Conservation (phyloP, 2,329 filamentous ascomycete species). For the Curvularia hawaiiensis region DNA sequence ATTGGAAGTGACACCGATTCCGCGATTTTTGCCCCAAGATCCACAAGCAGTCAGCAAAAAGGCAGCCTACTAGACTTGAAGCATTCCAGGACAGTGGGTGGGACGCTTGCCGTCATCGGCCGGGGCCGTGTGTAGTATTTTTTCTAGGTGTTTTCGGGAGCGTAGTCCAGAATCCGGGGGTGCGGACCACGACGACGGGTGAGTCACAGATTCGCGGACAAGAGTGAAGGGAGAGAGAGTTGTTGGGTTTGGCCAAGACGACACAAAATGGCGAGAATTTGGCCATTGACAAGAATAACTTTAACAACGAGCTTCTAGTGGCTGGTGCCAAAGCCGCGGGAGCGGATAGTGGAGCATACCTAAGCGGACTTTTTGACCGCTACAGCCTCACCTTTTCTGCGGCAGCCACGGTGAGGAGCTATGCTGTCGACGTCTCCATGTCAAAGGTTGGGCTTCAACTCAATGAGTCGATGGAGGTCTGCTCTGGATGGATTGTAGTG, state of each 20-base stretch:
- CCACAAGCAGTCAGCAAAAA: constrained; percentile 20
- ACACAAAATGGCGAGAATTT: constrained; percentile 15
- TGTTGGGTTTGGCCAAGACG: constrained; percentile 28
- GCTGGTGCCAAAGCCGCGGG: constrained; percentile 25
- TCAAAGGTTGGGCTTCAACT: constrained; percentile 37
- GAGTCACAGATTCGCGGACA: constrained; percentile 20
- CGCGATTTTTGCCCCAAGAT: constrained; percentile 24
- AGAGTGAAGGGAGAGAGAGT: constrained; percentile 12
- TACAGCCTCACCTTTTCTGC: constrained; percentile 38
- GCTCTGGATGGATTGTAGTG: constrained; percentile 14
- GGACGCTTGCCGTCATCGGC: constrained; percentile 27
- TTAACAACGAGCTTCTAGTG: constrained; percentile 23
- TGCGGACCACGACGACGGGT: constrained; percentile 13
- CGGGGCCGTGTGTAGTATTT: constrained; percentile 10
- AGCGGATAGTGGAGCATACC: constrained; percentile 27
- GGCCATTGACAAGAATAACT: constrained; percentile 26
- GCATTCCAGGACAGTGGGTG: constrained; percentile 10
- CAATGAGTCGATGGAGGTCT: constrained; percentile 14
- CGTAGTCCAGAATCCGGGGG: constrained; percentile 3
- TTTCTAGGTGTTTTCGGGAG: constrained; percentile 20
- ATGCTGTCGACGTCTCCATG: background rate
- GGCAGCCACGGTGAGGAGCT: constrained; percentile 24
- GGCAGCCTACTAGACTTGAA: constrained; percentile 9
- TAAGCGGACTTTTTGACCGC: constrained; percentile 35
- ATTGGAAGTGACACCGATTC: constrained; percentile 33